Evolutionary conservation across 208 protist genomes (phyloP), one percentile per base, ranked within the genome.

Genomic region (Trypanosoma theileri): DNA sequence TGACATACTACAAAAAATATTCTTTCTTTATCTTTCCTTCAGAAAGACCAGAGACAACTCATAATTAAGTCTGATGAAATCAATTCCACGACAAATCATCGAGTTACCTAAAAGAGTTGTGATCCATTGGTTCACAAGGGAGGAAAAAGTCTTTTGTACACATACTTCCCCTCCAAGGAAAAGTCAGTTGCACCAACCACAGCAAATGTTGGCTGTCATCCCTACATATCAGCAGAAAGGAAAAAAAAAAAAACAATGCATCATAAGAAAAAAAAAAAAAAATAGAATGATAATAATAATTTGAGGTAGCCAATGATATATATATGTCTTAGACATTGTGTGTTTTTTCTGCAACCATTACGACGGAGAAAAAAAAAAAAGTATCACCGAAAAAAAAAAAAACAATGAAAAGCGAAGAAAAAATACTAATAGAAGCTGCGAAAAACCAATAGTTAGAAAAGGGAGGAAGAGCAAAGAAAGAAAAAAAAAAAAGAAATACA

Each of bases 401-500:
- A 24, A 59, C 19, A 41, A 62, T 46, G 41, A 58, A 51, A 48
- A 61, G 28, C 19, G 16, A 28, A 16, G 59, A 19, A 58, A 28
- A 52, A 22, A 40, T 48, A 17, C n/a, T 53, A n/a, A n/a, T 42
- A 14, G 24, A 60, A 21, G 51, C 12, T 28, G 31, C n/a, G 16
- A 48, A 63, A 60, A 44, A 53, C 6, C 11, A 45, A 64, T 64
- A 1, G 10, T 4, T 28, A 21, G 48, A 44, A 62, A 26, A 31
- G 26, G 19, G 46, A 64, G 63, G 31, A 28, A 57, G 31, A 50
- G 16, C 0, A 48, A 51, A 13, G 53, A 62, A 53, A 51, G 11
- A 41, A 53, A 42, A 12, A 61, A 52, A 48, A 53, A 74, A 28
- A 42, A 51, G 22, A 60, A 24, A 19, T 28, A 3, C 22, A n/a